Percentiles rank a stretch among this genome's conserved stretches.
Conservation (phyloP, 352 stramenopile species). For the Pythium rhizo-oryzae region DNA sequence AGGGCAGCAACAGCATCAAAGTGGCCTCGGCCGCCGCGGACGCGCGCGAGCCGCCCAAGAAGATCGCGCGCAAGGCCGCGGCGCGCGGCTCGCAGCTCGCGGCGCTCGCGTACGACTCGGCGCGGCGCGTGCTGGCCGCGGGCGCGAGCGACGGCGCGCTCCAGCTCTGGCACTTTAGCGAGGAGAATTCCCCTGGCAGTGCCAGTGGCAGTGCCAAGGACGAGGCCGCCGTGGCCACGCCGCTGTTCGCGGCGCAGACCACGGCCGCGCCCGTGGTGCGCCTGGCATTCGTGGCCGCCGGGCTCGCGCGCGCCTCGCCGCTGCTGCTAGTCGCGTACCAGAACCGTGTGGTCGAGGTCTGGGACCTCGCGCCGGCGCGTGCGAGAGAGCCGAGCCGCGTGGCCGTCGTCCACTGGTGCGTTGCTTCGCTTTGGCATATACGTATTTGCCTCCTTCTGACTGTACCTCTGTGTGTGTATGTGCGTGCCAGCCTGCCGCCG, state of each 20-base stretch:
- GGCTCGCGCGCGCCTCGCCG: conserved; percentile 16
- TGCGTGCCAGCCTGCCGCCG: conserved; percentile 36
- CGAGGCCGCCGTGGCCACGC: conserved; percentile 35
- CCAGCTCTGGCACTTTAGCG: conserved; percentile 62
- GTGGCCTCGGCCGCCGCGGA: conserved; percentile 42
- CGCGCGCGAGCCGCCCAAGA: conserved; percentile 53
- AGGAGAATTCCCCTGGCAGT: conserved; percentile 36
- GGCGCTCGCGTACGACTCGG: conserved; percentile 58
- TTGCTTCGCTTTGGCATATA: too few relatives aligned
- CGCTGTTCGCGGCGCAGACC: conserved; percentile 39
- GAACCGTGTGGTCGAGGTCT: conserved; percentile 59
- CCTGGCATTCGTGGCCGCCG: conserved; percentile 36
- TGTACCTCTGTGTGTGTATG: not conserved
- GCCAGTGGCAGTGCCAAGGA: conserved; percentile 28
- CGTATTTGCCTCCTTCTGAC: too few relatives aligned
- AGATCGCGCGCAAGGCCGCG: conserved; percentile 72
- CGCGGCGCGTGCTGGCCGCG: conserved; percentile 51
- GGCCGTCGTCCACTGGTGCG: conserved; percentile 36
- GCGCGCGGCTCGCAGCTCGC: conserved; percentile 58
- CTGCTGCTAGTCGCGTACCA: conserved; percentile 58
- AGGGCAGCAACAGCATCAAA: conserved; percentile 75
- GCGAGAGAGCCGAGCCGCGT: conserved; percentile 37
- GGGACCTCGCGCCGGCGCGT: conserved; percentile 33
- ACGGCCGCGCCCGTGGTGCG: conserved; percentile 48
- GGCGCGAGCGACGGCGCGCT: conserved; percentile 69